Base-by-base conservation (phyloP, 148 eudicot species). In the Diospyros lotus region DNA sequence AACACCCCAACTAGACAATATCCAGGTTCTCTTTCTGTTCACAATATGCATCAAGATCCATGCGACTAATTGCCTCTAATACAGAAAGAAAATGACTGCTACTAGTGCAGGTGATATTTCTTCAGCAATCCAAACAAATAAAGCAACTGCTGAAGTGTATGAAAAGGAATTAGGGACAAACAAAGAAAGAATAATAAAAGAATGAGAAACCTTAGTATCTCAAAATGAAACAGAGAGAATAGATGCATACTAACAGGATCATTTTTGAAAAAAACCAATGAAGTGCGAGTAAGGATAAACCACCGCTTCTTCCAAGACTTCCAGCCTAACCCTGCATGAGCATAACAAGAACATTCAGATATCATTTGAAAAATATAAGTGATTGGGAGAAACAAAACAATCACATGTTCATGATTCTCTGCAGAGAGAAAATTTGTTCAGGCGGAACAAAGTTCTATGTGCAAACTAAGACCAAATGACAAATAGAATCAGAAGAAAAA, bases 261-360 rank as follows among this genome's bases (percentile, higher is more conserved):
- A 83, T 88, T 91, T 89, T 91, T 96, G 80, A 96, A 96, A 81
- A 96, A 96, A 42, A 96, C 99, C 84, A 96, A 82, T 45, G 99
- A 93, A 70, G 98, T 91, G 38, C 98, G 94, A 14, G 98, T 96
- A 69, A 96, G 87, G 82, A 96, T 96, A 79, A 96, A 93, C 99
- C 99, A 96, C 61, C 99, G 94, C 82, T 96, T 96, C 78, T 96
- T 96, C 99, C 99, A 96, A 66, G 95, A 93, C 80, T 89, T 96
- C 99, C 99, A 96, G 53, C 99, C 99, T 83, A 96, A 78, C 38
- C 99, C 99, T 96, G 97, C 86, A 87, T 54, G 50, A 82, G 78
- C 55, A 68, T 5, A 9, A 61, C 45, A 73, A 58, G 43, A 18
- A 38, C n/a, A 54, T 66, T 53, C 17, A 66, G 42, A 66, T 50